These are phyloP conservation scores for Yamadazyma triangularis DNA, from an alignment of 1,139 yeast genomes.

Conservation along the genomic window DNA sequence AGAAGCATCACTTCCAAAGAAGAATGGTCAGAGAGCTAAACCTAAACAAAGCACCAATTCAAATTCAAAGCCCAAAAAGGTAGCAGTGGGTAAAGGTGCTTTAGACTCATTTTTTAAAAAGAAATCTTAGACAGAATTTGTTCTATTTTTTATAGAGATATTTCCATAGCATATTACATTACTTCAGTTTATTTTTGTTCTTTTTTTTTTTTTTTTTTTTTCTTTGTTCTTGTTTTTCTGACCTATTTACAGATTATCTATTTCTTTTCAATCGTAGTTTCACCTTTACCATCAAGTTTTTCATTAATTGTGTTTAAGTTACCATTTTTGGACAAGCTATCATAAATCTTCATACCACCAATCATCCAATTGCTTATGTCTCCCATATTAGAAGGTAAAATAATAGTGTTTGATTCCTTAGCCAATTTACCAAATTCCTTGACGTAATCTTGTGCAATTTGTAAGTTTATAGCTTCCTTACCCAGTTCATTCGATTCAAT, in stretches of 20 bases:
- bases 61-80: constrained; percentile 18
- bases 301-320: neutral
- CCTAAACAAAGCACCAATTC: constrained; percentile 11
- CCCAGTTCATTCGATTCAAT: constrained; percentile 69
- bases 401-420: constrained; percentile 73
- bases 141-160: neutral
- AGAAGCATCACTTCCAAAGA: constrained; percentile 15
- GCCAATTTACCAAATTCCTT: constrained; percentile 81
- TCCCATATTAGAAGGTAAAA: constrained; percentile 71
- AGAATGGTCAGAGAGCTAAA: neutral
- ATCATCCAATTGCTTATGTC: constrained; percentile 76
- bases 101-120: constrained; percentile 56
- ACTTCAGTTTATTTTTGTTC: neutral
- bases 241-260: too few species aligned
- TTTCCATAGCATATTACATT: neutral
- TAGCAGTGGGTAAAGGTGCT: constrained; percentile 56
- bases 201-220: too few species aligned
- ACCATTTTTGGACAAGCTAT: constrained; percentile 32
- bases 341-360: constrained; percentile 69
- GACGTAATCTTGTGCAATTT: constrained; percentile 80
- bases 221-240: too few species aligned
- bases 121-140: constrained; percentile 2
- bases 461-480: constrained; percentile 68
- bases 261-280: too few species aligned
- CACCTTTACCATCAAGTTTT: neutral